Evolutionary conservation across 1,284 basidiomycete genomes (phyloP), one percentile per base, ranked within the genome.

Genomic region (Ganoderma lucidum): DNA sequence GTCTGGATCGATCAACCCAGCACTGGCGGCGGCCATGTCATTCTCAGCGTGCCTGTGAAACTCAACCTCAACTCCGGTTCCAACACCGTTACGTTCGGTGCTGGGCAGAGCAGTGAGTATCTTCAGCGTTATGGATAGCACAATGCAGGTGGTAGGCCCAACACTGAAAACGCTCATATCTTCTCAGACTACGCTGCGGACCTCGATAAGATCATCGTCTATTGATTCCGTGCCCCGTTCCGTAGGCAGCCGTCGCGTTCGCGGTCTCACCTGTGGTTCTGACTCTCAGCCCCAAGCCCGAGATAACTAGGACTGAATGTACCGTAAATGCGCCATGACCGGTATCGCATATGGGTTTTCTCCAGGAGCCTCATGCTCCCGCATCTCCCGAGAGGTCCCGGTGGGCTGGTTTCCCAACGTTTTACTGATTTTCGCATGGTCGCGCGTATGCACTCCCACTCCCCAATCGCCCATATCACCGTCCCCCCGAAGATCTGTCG

Each of bases 121-220:
- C 41, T 30, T 51, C 39, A 30, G 23, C 28, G 17, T 44, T 53
- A 17, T 32, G 32, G 55, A 56, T 45, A n/a, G 42, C 53, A 15
- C 14, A 45, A 44, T 44, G 30, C 62, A 51, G 37, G 42, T 28
- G 10, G 23, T 3, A 51, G n/a, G 28, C 63, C 42, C 56, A 56
- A n/a, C 19, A 56, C 48, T 64, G 12, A 35, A 23, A n/a, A 35
- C 37, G 66, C 64, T n/a, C 39, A 28, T n/a, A 39, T 51, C 23
- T 65, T 64, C 64, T 32, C 71, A 88, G 87, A 80, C 71, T 90
- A 86, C 75, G 88, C 88, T 32, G 88, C 81, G n/a, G 88, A 90
- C 75, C 80, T 89, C 59, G 88, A 90, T 78, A 89, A 84, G 79
- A 88, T 90, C 74, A 81, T 89, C 62, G 88, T 90, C 5, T 90